Evolutionary conservation across 1,139 yeast species (phyloP), one percentile per base, ranked within the genome.

Genomic region (Tardiomyces blankii): DNA sequence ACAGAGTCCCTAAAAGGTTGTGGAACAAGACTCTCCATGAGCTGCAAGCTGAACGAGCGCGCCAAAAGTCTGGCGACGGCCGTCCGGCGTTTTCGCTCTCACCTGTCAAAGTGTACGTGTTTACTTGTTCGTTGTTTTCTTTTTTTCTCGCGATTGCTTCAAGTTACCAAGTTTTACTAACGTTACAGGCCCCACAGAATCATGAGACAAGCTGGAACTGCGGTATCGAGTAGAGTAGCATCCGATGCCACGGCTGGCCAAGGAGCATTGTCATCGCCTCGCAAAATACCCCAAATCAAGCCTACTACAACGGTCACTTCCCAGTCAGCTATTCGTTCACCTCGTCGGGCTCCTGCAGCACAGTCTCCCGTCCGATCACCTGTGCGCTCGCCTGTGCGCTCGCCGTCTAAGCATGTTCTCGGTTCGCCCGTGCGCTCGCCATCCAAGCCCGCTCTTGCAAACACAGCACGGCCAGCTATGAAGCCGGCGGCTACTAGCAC

Each of bases 11-110:
- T 3, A 60, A 71, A 41, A 60, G 63, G 43, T 59, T 68, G 38
- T 70, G 75, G 74, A 66, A 66, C 51, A 61, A 63, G 43, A 69
- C 69, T 44, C 51, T 70, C 23, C 54, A 59, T 8, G 65, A 69
- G 46, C 47, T 59, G 12, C 48, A 46, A 18, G 47, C 51, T 4
- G 54, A 54, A 38, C 46, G 46, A 21, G 30, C 42, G 33, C 39
- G 39, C 11, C 39, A 35, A 14, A 16, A 16, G 5, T 35, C 19
- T 9, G 39, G 39, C 18, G 39, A 35, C 5, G 21, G 19, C 21
- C 39, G 18, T 5, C 35, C n/a, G 25, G 16, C 25, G 28, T 19
- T 16, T 4, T 21, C 40, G 8, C 8, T 18, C 16, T 11, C 40
- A 3, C 14, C 40, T 12, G 16, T 13, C 28, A 12, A 38, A 38